These are phyloP conservation scores for Coniophora puteana DNA, from an alignment of 1,284 basidiomycete genomes.

Conservation along the genomic window DNA sequence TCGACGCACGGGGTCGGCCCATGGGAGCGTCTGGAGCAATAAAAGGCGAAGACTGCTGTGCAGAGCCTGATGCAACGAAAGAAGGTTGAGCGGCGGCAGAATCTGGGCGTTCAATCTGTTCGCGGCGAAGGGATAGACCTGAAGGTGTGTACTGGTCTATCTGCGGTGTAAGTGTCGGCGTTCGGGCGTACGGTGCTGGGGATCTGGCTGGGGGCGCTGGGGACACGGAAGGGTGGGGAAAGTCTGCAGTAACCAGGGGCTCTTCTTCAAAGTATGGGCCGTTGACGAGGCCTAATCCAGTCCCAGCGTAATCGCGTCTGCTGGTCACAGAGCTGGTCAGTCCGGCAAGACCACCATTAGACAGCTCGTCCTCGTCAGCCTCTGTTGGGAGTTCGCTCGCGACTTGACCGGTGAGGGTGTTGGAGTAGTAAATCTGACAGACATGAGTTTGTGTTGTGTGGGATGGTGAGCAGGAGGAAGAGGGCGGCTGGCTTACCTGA, in stretches of 20 bases:
- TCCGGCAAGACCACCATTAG: slow-evolving; percentile 13
- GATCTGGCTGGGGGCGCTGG: background rate
- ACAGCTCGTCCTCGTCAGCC: slow-evolving; percentile 19
- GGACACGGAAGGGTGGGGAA: background rate
- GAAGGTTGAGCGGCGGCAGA: slow-evolving; percentile 1
- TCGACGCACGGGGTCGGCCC: slow-evolving; percentile 21
- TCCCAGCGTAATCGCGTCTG: slow-evolving; percentile 8
- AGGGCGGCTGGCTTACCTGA: slow-evolving; percentile 20
- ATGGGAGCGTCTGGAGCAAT: background rate
- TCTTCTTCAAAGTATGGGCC: too few species aligned
- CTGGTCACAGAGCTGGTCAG: slow-evolving; percentile 13
- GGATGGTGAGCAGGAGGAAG: background rate
- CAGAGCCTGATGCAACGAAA: slow-evolving; percentile 1
- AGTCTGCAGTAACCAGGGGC: background rate
- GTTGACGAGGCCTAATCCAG: slow-evolving; percentile 11
- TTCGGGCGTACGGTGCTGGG: too few species aligned
- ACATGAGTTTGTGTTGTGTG: slow-evolving; percentile 1
- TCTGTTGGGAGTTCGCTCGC: slow-evolving; percentile 26
- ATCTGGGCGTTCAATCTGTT: background rate
- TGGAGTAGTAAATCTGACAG: slow-evolving; percentile 25
- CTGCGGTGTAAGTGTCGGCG: too few species aligned
- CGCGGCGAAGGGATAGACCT: background rate
- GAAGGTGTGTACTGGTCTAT: background rate
- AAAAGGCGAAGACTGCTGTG: slow-evolving; percentile 9
- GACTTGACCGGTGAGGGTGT: slow-evolving; percentile 25